Base-by-base conservation (phyloP, 345 rosid genomes). In the Geranium rotundifolium region DNA sequence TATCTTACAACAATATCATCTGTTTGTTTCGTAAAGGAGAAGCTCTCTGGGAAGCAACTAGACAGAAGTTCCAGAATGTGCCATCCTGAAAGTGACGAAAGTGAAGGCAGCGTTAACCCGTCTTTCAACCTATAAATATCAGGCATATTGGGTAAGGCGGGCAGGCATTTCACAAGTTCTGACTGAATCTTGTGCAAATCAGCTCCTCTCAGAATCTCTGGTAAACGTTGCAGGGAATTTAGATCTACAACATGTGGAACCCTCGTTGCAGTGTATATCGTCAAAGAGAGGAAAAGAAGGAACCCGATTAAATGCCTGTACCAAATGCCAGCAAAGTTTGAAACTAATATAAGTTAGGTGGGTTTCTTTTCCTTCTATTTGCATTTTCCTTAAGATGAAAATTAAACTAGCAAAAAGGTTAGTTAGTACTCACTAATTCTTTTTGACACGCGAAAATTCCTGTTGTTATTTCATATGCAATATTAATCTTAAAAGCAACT, bases 261-360 rank as follows among this genome's bases (percentile, higher is more conserved):
- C 82, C 76, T 84, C 63, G 49, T 79, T 3, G 98, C 98, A 41
- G 97, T 87, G 72, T 86, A 92, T 71, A 89, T 83, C 7, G 98
- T 87, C 31, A 92, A 82, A 57, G 91, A 74, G 62, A 92, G 90
- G 79, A 92, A 92, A 70, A 92, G 63, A 77, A 92, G 90, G 79
- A 92, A 92, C 18, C 98, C 98, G 70, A 92, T 85, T 81, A 92
- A 80, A 80, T 92, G 98, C 80, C 98, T 92, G 86, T 85, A 79
- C 39, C 31, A 19, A 71, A 61, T 27, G 29, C 31, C 54, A 29
- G 4, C 18, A 13, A 41, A 41, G 12, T 41, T 41, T 41, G 50
- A 41, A 41, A 41, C 50, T 4, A 5, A 41, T 3, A 41, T 41
- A 41, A 31, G 7, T 41, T 41, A 41, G 50, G 10, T 4, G 10